phyloP scores from a whole-genome alignment of 192 early-diverging fungal genomes.

The Coemansia sp. region DNA sequence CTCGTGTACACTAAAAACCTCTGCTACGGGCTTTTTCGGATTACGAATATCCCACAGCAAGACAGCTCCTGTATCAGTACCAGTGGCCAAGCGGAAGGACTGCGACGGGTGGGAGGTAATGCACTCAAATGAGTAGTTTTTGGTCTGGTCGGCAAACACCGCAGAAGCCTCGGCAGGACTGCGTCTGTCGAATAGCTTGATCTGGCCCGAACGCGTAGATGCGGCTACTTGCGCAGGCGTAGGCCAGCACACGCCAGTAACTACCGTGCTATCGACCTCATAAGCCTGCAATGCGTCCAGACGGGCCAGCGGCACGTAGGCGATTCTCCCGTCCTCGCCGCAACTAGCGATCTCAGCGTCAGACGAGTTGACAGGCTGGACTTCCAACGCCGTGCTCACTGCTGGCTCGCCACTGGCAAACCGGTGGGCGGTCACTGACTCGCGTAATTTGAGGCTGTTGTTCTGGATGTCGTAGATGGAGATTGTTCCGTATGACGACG shows the following conservation, averaged over 20 bases:
- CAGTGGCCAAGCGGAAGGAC: constrained; percentile 50
- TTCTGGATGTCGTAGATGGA: constrained; percentile 36
- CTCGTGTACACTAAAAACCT: constrained; percentile 44
- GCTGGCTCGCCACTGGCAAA: constrained; percentile 37
- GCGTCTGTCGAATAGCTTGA: constrained; percentile 56
- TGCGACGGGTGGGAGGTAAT: constrained; percentile 55
- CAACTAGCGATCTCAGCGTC: constrained; percentile 51
- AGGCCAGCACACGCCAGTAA: constrained; percentile 55
- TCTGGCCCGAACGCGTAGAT: constrained; percentile 48
- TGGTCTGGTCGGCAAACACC: constrained; percentile 40
- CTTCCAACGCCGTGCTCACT: constrained; percentile 31
- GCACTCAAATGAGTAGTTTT: constrained; percentile 36
- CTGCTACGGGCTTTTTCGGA: constrained; percentile 25
- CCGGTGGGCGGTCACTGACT: constrained; percentile 37
- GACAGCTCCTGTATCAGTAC: constrained; percentile 39
- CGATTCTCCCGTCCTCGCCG: constrained; percentile 51
- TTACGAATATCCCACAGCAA: constrained; percentile 55
- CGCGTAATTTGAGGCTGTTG: constrained; percentile 16
- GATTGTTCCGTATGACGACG: constrained; percentile 42
- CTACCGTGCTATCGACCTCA: constrained; percentile 44
- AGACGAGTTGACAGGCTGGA: constrained; percentile 20
- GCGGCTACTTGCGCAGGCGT: constrained; percentile 41
- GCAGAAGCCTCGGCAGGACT: constrained; percentile 19
- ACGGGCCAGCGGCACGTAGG: constrained; percentile 19
- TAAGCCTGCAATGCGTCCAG: constrained; percentile 33